Evolutionary conservation across 768 basidiomycete species (phyloP).

Genomic region (Lactifluus volemus): DNA sequence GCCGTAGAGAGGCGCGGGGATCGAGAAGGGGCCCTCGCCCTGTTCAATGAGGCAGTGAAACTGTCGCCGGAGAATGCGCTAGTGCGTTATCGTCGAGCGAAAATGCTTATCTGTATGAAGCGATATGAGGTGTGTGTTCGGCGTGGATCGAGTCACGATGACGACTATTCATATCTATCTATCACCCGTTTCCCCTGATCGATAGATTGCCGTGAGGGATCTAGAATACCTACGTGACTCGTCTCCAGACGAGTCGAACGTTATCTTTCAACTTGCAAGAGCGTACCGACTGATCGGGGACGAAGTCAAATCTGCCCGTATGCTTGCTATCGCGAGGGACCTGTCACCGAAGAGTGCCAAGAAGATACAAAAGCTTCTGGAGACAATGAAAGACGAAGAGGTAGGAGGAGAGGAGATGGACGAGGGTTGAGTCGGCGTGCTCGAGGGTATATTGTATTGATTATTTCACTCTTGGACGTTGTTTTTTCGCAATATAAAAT

Average conservation of each 20-base stretch:
- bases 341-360: constrained; percentile 84
- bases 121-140: constrained; percentile 62
- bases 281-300: constrained; percentile 79
- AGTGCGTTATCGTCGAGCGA: constrained; percentile 89
- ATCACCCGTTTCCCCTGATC: neutral
- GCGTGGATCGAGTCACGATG: constrained; percentile 12
- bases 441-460: constrained; percentile 19
- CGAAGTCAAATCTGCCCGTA: constrained; percentile 68
- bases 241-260: constrained; percentile 94
- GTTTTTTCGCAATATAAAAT: neutral
- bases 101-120: constrained; percentile 79
- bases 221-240: constrained; percentile 70
- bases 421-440: constrained; percentile 44
- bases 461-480: neutral
- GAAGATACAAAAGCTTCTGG: constrained; percentile 75
- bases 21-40: constrained; percentile 59
- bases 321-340: constrained; percentile 87
- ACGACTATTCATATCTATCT: constrained; percentile 9
- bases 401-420: constrained; percentile 61
- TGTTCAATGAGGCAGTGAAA: constrained; percentile 76
- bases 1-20: constrained; percentile 83
- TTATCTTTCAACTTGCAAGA: constrained; percentile 92
- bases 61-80: constrained; percentile 84
- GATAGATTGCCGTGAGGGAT: constrained; percentile 71
- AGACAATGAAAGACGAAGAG: constrained; percentile 55